Conservation (phyloP, 192 early-diverging fungal genomes). For the Kickxella alabastrina region DNA sequence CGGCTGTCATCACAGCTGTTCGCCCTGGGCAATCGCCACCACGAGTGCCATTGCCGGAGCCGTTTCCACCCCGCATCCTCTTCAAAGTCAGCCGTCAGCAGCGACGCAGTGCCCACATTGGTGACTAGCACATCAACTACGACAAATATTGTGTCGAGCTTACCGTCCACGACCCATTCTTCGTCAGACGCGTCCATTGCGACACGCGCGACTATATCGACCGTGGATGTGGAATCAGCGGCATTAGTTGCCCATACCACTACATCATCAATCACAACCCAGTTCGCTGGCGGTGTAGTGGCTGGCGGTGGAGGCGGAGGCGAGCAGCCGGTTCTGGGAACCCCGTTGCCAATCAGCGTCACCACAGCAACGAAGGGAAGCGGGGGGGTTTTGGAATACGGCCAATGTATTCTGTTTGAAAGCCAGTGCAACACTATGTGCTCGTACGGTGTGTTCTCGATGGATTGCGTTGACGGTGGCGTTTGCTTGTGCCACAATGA, state of each 20-base stretch:
- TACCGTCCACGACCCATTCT: no score
- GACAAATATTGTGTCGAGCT: no score
- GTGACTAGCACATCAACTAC: no score
- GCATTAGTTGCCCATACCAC: not conserved
- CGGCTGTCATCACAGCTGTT: no score
- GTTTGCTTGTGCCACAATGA: conserved; percentile 38
- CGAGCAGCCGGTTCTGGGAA: conserved; percentile 4
- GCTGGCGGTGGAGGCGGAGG: conserved; percentile 37
- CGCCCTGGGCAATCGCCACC: no score
- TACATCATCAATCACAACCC: not conserved
- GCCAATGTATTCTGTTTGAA: conserved; percentile 36
- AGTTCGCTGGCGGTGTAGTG: no score
- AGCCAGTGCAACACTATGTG: conserved; percentile 42
- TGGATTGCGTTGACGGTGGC: conserved; percentile 41
- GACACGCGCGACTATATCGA: not conserved
- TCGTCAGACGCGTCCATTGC: no score
- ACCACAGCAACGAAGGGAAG: conserved; percentile 34
- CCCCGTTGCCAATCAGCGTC: conserved; percentile 21
- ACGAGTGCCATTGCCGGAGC: no score
- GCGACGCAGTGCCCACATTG: no score
- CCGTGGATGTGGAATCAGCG: not conserved
- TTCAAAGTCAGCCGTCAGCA: no score
- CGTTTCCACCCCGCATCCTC: no score
- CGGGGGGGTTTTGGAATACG: conserved; percentile 42
- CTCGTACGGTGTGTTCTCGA: conserved; percentile 34